These are phyloP conservation scores for Tinospora cordifolia DNA, from an alignment of 164 flowering plant species.

Conservation along the genomic window DNA sequence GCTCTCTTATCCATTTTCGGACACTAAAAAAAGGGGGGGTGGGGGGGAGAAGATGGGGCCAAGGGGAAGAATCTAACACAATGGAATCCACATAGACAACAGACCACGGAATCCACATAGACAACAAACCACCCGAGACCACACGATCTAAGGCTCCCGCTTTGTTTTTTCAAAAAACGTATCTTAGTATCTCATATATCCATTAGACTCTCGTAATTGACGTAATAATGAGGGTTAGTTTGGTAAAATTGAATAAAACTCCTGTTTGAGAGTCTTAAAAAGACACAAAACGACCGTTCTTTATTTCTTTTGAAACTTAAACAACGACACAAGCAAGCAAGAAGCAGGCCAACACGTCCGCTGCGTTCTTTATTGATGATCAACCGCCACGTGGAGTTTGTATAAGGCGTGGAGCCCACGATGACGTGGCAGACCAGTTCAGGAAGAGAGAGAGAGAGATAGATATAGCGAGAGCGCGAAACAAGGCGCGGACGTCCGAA, in stretches of 20 bases:
- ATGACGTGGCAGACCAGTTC: slow-evolving; percentile 30
- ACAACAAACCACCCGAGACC: neutral
- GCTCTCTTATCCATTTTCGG: no score
- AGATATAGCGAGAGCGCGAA: slow-evolving; percentile 11
- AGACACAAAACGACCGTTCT: neutral
- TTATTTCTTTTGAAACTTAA: neutral
- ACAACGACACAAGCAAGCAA: neutral
- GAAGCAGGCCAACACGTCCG: slow-evolving; percentile 43
- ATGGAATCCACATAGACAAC: neutral
- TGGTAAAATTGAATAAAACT: neutral
- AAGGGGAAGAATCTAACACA: no score
- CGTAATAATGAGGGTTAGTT: neutral
- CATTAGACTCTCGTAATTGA: neutral
- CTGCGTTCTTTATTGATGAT: slow-evolving; percentile 16
- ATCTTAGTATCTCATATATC: neutral
- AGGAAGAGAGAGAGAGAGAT: neutral
- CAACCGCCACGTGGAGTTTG: slow-evolving; percentile 31
- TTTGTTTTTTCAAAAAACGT: neutral
- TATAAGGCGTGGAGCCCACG: slow-evolving; percentile 34
- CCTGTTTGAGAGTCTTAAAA: neutral
- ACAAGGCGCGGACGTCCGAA: slow-evolving; percentile 16
- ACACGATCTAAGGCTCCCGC: neutral
- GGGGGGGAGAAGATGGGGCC: no score
- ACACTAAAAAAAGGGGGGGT: no score
- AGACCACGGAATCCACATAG: neutral